Evolutionary conservation across 1,139 yeast species (phyloP), one percentile per base, ranked within the genome.

Genomic region (Zygoascus hellenicus): DNA sequence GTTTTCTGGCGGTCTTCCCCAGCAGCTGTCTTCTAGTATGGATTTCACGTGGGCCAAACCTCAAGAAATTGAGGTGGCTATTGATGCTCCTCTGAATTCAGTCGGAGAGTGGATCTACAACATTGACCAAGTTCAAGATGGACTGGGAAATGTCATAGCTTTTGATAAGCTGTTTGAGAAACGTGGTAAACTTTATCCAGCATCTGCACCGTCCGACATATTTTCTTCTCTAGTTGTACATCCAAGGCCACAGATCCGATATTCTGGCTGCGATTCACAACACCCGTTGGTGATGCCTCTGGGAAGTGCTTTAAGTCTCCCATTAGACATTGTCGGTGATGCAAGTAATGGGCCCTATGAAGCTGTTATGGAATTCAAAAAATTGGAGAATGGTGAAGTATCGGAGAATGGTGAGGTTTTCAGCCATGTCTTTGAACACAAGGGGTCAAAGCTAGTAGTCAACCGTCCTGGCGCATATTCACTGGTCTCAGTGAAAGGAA

Each of bases 81-180:
- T 80, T 48, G 78, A 76, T 46, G 67, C 74, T n/a, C 65, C 70
- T 9, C 46, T 78, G 33, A 69, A 70, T 11, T 67, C 71, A 16
- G 68, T 78, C 5, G 95, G 95, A 11, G 69, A 68, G 16, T 74
- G 86, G 62, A 74, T 77, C 34, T 88, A 85, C 59, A 78, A 78
- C 44, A 72, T 90, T 38, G 77, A 79, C 39, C 79, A 78, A 52
- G 75, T 89, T 5, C 74, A 74, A 9, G 97, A 90, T 64, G 84
- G 83, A 1, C 70, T 87, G 51, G 96, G 96, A 0, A 86, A 86
- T 57, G 56, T 67, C 2, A 76, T 80, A 48, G 74, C 76, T 48
- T 87, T 80, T 56, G 74, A 74, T 1, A 53, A 50, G 16, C 51
- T 59, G 15, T 54, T 57, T 43, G 19, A 26, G n/a, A 41, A 29